These are phyloP conservation scores for Tylopilus plumbeoviolaceoides DNA, from an alignment of 768 basidiomycete genomes.

Conservation along the genomic window DNA sequence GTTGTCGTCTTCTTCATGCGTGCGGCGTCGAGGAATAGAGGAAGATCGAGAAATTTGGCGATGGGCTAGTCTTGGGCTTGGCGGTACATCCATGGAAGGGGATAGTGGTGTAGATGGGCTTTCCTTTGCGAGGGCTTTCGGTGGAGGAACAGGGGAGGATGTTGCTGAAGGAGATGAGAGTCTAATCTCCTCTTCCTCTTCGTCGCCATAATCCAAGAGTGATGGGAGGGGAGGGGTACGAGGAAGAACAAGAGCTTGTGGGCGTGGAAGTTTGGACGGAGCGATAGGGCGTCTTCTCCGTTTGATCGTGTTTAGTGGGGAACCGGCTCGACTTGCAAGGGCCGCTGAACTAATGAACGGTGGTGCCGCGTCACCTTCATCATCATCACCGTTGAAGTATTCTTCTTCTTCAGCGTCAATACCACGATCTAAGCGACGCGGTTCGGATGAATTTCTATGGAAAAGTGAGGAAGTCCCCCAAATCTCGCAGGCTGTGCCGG, in stretches of 20 bases:
- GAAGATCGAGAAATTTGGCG: slow-evolving; percentile 36
- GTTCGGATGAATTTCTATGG: slow-evolving; percentile 38
- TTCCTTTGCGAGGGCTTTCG: slow-evolving; percentile 16
- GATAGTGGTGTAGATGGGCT: slow-evolving; percentile 26
- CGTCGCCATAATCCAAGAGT: slow-evolving; percentile 77
- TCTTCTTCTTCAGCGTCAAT: slow-evolving; percentile 83
- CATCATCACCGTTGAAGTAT: slow-evolving; percentile 89
- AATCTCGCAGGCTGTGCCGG: slow-evolving; percentile 5
- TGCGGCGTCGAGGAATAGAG: slow-evolving; percentile 44
- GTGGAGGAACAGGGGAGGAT: slow-evolving; percentile 7
- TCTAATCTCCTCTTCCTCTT: slow-evolving; percentile 38
- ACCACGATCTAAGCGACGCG: slow-evolving; percentile 40
- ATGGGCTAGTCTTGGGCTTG: slow-evolving; percentile 37
- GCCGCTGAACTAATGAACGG: slow-evolving; percentile 28
- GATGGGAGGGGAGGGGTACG: slow-evolving; percentile 52
- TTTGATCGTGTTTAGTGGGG: slow-evolving; percentile 42
- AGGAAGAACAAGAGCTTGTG: slow-evolving; percentile 37
- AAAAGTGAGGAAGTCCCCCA: slow-evolving; percentile 8
- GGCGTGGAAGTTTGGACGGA: slow-evolving; percentile 44
- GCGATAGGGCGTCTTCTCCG: slow-evolving; percentile 54
- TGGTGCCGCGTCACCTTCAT: slow-evolving; percentile 53
- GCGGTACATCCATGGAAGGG: slow-evolving; percentile 32
- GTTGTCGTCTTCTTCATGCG: slow-evolving; percentile 49
- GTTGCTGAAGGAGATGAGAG: slow-evolving; percentile 14
- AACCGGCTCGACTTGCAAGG: slow-evolving; percentile 25